Evolutionary conservation across 2,329 filamentous ascomycete genomes (phyloP).

Genomic region (Ramularia endophylla): DNA sequence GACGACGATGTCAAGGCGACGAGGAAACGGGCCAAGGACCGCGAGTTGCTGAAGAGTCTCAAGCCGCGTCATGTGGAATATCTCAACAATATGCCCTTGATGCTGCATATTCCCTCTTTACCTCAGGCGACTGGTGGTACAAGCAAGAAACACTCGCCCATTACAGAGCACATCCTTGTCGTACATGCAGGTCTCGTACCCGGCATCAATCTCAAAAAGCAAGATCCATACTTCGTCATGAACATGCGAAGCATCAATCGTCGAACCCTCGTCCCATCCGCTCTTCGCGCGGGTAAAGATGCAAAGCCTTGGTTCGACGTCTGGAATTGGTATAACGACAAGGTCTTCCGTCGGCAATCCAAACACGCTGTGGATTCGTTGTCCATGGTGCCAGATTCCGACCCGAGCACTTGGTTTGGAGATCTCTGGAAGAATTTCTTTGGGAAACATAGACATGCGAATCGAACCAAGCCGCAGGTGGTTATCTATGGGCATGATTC

Average conservation of each 20-base stretch:
- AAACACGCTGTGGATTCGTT: constrained; percentile 6
- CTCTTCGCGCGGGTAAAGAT: constrained; percentile 23
- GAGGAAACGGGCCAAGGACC: constrained; percentile 26
- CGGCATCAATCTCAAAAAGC: constrained; percentile 61
- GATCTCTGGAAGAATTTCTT: constrained; percentile 18
- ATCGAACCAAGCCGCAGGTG: constrained; percentile 46
- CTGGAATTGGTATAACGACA: constrained; percentile 32
- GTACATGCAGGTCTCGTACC: constrained; percentile 86
- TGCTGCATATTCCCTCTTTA: constrained; percentile 30
- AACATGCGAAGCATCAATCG: constrained; percentile 79
- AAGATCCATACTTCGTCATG: constrained; percentile 78
- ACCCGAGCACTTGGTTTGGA: constrained; percentile 5
- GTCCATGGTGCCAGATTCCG: neutral
- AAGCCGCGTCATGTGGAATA: constrained; percentile 28
- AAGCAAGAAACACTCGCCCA: constrained; percentile 49
- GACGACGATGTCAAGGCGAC: neutral
- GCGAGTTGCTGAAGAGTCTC: constrained; percentile 23
- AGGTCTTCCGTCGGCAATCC: constrained; percentile 20
- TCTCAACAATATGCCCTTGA: constrained; percentile 31
- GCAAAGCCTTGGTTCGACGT: constrained; percentile 26
- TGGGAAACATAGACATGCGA: constrained; percentile 25
- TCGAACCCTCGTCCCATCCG: constrained; percentile 53
- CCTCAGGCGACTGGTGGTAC: constrained; percentile 19
- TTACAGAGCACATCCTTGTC: constrained; percentile 56
- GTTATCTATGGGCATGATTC: constrained; percentile 88